Evolutionary conservation across 1,284 basidiomycete genomes (phyloP), one percentile per base, ranked within the genome.

Genomic region (Leccinum insolens): DNA sequence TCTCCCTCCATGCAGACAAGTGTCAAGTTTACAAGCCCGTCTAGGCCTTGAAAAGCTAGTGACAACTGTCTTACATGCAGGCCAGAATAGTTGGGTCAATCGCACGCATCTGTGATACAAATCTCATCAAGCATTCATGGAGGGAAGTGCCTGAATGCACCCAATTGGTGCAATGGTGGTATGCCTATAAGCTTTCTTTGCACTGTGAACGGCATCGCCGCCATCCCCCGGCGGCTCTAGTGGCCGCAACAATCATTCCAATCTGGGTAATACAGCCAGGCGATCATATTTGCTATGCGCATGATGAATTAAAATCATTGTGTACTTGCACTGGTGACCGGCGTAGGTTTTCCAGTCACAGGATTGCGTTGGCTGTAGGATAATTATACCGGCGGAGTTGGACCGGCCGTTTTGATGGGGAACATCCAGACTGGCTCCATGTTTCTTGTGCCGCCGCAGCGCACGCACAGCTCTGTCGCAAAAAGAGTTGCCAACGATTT

Each of bases 231-330:
- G 44, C 44, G 44, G 44, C 17, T 60, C 34, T 20, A 20, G 49
- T 52, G 41, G 44, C 39, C 60, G n/a, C 65, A 67, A 31, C 46
- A 22, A 61, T 62, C 66, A 41, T 37, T 44, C 46, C 44, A 61
- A 39, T 44, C 46, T 11, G 15, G 46, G 17, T n/a, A 49, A 49
- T 52, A 20, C 46, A 20, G n/a, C 9, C 11, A 22, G 49, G 49
- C 20, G 63, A 64, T 72, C 69, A 63, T 44, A 31, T 60, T 65
- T 49, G 65, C 70, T 69, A 55, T 73, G 71, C 49, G 22, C 52
- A 6, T 25, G 20, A 5, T 25, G 20, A 44, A 68, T 59, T 63
- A 69, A 69, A 49, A 52, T 22, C 66, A 55, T 28, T 55, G 52
- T 37, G 61, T 31, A 41, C 41, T 55, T 49, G 63, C 68, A 55